Percentiles rank a stretch among this genome's conserved stretches.
Evolutionary conservation across 2,329 filamentous ascomycete species (phyloP).

Genomic region (Kalaharituber pfeilii): DNA sequence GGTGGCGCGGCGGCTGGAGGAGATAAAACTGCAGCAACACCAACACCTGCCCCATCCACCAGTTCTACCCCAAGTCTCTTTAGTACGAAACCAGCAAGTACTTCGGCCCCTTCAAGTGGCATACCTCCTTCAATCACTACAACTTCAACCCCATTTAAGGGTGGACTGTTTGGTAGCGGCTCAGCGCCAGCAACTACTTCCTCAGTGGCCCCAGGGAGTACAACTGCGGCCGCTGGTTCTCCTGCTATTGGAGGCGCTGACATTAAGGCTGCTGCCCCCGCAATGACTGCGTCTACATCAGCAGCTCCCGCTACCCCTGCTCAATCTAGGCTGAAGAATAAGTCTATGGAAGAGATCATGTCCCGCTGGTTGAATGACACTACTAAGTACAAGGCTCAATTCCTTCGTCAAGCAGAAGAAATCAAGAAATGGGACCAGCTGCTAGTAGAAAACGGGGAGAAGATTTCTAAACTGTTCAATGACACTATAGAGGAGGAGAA

Average conservation of each 20-base stretch:
- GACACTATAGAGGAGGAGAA: conserved; percentile 88
- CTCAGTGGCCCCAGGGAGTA: conserved; percentile 23
- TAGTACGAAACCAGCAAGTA: conserved; percentile 18
- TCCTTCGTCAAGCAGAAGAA: conserved; percentile 73
- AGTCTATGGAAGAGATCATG: conserved; percentile 98
- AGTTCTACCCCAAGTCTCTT: conserved; percentile 22
- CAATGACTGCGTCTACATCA: conserved; percentile 22
- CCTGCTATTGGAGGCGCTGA: conserved; percentile 24
- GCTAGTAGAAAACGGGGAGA: conserved; percentile 83
- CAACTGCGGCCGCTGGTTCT: conserved; percentile 21
- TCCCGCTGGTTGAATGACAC: conserved; percentile 91
- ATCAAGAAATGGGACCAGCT: conserved; percentile 83
- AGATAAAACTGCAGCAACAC: conserved; percentile 2
- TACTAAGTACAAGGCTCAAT: conserved; percentile 91
- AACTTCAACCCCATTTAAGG: conserved; percentile 23
- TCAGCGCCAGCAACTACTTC: conserved; percentile 15
- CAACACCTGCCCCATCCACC: conserved; percentile 19
- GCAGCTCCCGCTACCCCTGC: conserved; percentile 41
- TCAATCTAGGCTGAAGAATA: conserved; percentile 84
- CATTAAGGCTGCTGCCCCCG: conserved; percentile 21
- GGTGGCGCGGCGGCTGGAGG: neutral
- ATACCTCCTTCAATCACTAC: conserved; percentile 23
- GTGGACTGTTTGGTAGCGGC: conserved; percentile 24
- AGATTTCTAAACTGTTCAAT: conserved; percentile 82
- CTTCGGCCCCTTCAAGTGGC: conserved; percentile 19